These are phyloP conservation scores for Aspergillus sp. DNA, from an alignment of 2,329 filamentous ascomycete genomes.

Conservation along the genomic window DNA sequence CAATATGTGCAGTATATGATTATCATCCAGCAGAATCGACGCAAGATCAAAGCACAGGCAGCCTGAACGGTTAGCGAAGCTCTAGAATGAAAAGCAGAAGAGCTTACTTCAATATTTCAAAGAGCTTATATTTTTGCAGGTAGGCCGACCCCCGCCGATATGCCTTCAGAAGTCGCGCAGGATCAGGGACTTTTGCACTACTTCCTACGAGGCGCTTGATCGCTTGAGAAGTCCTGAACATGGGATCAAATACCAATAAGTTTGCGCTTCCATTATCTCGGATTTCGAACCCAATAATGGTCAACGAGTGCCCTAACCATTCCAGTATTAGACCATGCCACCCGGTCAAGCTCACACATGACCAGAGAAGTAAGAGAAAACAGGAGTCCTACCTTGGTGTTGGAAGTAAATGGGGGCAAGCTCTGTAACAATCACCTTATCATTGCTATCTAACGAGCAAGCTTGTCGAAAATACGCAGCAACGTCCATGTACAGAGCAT, in stretches of 20 bases:
- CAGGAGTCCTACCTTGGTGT: constrained; percentile 54
- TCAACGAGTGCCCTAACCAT: constrained; percentile 72
- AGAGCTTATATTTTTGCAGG: constrained; percentile 64
- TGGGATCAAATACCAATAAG: constrained; percentile 82
- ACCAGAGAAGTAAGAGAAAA: neutral
- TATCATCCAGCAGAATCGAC: neutral
- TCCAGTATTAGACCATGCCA: constrained; percentile 2
- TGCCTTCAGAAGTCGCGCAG: constrained; percentile 55
- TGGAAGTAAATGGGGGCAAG: constrained; percentile 87
- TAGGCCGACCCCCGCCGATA: constrained; percentile 68
- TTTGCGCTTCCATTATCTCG: constrained; percentile 57
- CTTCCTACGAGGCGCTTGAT: constrained; percentile 54
- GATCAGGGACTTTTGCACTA: constrained; percentile 35
- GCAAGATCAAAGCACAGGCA: constrained; percentile 1
- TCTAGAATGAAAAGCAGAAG: neutral
- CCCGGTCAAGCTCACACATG: too few relatives aligned
- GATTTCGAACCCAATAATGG: constrained; percentile 77
- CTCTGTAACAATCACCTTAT: constrained; percentile 63
- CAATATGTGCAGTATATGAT: neutral
- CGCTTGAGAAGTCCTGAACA: constrained; percentile 62
- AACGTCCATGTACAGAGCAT: constrained; percentile 59
- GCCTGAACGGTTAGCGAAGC: constrained; percentile 3
- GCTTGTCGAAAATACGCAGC: constrained; percentile 65
- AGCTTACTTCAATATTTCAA: constrained; percentile 66
- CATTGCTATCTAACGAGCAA: constrained; percentile 42